Conservation (phyloP, 2,329 filamentous ascomycete species). For the Fusarium lyarnte region DNA sequence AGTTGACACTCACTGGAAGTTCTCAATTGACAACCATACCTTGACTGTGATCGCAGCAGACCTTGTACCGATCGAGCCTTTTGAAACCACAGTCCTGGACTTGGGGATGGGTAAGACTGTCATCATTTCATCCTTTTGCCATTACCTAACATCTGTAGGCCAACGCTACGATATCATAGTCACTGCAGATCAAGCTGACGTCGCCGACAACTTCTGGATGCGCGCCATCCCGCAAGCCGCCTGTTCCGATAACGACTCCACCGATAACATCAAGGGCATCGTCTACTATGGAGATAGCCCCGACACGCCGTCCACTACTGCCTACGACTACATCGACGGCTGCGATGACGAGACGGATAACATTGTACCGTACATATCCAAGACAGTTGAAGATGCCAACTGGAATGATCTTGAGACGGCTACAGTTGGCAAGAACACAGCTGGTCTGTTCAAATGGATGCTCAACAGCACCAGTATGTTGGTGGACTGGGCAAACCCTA, state of each 20-base stretch:
- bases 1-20: constrained; percentile 56
- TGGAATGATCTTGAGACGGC: constrained; percentile 26
- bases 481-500: constrained; percentile 9
- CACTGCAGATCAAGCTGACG: constrained; percentile 49
- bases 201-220: constrained; percentile 57
- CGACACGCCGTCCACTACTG: constrained; percentile 8
- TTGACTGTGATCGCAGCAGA: constrained; percentile 68
- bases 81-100: constrained; percentile 52
- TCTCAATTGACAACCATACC: constrained; percentile 65
- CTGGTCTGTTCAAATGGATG: constrained; percentile 12
- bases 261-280: constrained; percentile 59
- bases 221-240: constrained; percentile 54
- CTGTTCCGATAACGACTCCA: constrained; percentile 53
- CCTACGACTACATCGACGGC: constrained; percentile 17
- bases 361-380: constrained; percentile 48
- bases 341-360: constrained; percentile 51
- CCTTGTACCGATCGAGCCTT: constrained; percentile 67
- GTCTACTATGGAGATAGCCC: constrained; percentile 52
- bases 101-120: constrained; percentile 30
- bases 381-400: constrained; percentile 45
- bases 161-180: constrained; percentile 60
- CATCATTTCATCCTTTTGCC: rapidly evolving
- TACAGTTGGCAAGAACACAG: constrained; percentile 1
- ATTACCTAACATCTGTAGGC: constrained; percentile 40
- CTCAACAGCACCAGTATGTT: constrained; percentile 15